Conservation (phyloP, 257 asterid genomes). For the Lycium ferocissimum region DNA sequence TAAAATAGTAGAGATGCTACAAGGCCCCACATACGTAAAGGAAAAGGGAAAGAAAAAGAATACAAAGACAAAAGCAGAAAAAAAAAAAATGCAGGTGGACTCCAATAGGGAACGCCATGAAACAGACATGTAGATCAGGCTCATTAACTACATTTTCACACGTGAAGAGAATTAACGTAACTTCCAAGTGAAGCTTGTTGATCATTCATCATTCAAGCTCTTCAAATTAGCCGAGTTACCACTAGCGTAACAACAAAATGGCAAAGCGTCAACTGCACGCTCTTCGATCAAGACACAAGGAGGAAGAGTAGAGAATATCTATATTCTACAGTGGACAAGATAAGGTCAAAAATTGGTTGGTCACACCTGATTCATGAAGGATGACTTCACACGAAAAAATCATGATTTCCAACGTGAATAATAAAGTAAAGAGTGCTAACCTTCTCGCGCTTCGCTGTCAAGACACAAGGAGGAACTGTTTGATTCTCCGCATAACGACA, state of each 20-base stretch:
- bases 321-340: neutral
- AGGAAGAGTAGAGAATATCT: neutral
- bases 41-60: neutral
- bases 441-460: slow-evolving; percentile 48
- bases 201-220: slow-evolving; percentile 1
- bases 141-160: neutral
- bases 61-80: neutral
- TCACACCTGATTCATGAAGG: neutral
- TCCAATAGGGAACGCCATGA: neutral
- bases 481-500: slow-evolving; percentile 47
- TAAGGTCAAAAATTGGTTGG: neutral
- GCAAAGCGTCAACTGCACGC: neutral
- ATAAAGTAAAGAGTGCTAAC: slow-evolving; percentile 24
- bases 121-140: neutral
- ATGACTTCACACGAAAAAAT: neutral
- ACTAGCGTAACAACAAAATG: slow-evolving; percentile 15
- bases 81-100: neutral
- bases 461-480: slow-evolving; percentile 41
- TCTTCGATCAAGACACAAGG: neutral
- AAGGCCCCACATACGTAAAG: neutral
- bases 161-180: neutral
- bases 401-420: neutral
- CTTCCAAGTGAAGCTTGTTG: neutral
- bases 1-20: neutral
- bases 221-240: neutral